Evolutionary conservation across 208 protist genomes (phyloP).

Genomic region (Trypanosomatidae sp.): DNA sequence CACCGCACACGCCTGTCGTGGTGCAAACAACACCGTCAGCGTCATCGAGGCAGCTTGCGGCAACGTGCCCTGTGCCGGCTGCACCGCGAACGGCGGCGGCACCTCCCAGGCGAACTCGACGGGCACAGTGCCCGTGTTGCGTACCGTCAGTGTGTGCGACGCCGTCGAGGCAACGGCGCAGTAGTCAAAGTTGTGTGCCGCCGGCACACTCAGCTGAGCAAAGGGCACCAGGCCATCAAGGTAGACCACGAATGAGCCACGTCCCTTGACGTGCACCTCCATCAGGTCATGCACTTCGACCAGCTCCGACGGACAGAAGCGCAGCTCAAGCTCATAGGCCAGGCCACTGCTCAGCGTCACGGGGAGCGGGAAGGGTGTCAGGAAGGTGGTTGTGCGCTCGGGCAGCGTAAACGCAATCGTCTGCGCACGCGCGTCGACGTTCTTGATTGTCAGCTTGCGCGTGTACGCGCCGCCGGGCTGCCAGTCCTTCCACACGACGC

Average conservation of each 20-base stretch:
- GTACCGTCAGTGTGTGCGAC: conserved; percentile 33
- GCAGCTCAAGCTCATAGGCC: conserved; percentile 50
- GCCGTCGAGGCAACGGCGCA: conserved; percentile 50
- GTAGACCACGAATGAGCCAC: conserved; percentile 63
- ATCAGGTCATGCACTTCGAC: conserved; percentile 68
- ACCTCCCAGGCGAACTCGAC: conserved; percentile 73
- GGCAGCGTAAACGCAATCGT: conserved; percentile 75
- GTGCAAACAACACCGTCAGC: conserved; percentile 41
- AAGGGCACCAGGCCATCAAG: conserved; percentile 76
- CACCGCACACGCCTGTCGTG: conserved; percentile 56
- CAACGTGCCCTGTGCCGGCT: conserved; percentile 31
- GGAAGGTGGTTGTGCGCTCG: conserved; percentile 46
- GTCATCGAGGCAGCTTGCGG: conserved; percentile 24
- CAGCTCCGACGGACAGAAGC: conserved; percentile 57
- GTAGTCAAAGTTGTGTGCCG: conserved; percentile 83
- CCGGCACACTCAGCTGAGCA: conserved; percentile 27
- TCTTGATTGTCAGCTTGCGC: conserved; percentile 80
- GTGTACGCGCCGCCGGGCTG: conserved; percentile 75
- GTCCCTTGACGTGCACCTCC: conserved; percentile 56
- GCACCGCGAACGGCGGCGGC: conserved; percentile 53
- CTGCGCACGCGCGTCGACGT: conserved; percentile 53
- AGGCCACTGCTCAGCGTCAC: conserved; percentile 75
- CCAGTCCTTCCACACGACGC: conserved; percentile 79
- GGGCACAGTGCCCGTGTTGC: conserved; percentile 68
- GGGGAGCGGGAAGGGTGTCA: conserved; percentile 80